A percentile compares a stretch with the other conserved stretches of the same genome.
phyloP scores from a whole-genome alignment of 371 early-diverging fungal species.

The Gilbertella persicaria region DNA sequence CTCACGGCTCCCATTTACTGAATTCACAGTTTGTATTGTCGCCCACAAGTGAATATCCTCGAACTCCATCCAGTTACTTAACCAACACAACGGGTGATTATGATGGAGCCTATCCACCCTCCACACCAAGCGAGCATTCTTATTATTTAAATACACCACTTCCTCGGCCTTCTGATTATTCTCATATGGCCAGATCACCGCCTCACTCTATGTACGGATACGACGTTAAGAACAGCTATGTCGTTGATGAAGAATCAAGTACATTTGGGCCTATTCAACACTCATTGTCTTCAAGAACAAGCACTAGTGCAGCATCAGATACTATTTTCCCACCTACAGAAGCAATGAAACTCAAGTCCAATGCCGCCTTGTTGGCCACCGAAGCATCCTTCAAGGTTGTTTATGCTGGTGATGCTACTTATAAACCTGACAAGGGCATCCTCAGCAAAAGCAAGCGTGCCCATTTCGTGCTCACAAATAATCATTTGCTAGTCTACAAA shows the following conservation, averaged over 20 bases:
- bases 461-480: slow-evolving; percentile 38
- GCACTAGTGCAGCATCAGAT: neutral
- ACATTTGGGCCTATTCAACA: neutral
- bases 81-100: neutral
- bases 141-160: neutral
- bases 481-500: slow-evolving; percentile 36
- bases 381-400: slow-evolving; percentile 25
- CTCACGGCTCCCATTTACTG: too few relatives aligned
- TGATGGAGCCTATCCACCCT: neutral
- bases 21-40: too few relatives aligned
- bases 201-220: neutral
- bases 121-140: too few relatives aligned
- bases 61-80: neutral
- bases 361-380: neutral
- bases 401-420: slow-evolving; percentile 33
- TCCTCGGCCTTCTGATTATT: neutral
- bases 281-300: neutral
- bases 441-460: slow-evolving; percentile 22
- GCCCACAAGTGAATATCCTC: neutral
- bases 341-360: slow-evolving; percentile 3
- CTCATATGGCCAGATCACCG: neutral
- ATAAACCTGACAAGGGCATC: slow-evolving; percentile 21
- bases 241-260: neutral
- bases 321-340: slow-evolving; percentile 21
- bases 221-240: neutral